A percentile compares a stretch with the other conserved stretches of the same genome.
phyloP scores from a whole-genome alignment of 768 basidiomycete genomes.

The Mycena kentingensis region DNA sequence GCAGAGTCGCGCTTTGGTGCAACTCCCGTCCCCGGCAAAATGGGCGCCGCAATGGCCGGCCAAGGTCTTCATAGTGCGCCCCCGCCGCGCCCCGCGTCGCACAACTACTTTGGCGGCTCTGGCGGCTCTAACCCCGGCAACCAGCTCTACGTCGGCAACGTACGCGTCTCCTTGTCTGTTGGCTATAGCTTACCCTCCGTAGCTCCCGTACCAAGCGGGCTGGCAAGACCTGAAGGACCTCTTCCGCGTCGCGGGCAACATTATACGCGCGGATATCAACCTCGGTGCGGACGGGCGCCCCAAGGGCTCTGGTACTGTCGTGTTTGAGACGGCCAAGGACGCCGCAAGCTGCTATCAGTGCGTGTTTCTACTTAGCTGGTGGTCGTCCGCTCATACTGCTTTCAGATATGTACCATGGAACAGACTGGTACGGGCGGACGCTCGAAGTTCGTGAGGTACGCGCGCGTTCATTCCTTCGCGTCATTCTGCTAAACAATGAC shows the following conservation, averaged over 20 bases:
- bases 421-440: slow-evolving; percentile 94
- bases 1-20: slow-evolving; percentile 94
- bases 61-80: slow-evolving; percentile 78
- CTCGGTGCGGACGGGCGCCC: slow-evolving; percentile 91
- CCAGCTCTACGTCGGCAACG: slow-evolving; percentile 92
- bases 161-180: slow-evolving; percentile 30
- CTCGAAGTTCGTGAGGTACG: slow-evolving; percentile 94
- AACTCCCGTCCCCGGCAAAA: slow-evolving; percentile 93
- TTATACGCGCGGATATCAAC: slow-evolving; percentile 94
- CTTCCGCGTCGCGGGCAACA: slow-evolving; percentile 93
- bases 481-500: too few relatives aligned
- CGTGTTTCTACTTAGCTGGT: slow-evolving; percentile 31
- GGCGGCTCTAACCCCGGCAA: slow-evolving; percentile 68
- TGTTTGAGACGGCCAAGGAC: slow-evolving; percentile 89
- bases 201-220: slow-evolving; percentile 96
- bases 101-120: slow-evolving; percentile 61
- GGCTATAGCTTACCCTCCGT: slow-evolving; percentile 5
- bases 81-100: slow-evolving; percentile 80
- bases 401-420: slow-evolving; percentile 93
- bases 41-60: slow-evolving; percentile 96
- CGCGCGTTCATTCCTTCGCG: slow-evolving; percentile 10
- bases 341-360: slow-evolving; percentile 91
- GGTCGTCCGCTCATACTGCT: slow-evolving; percentile 12
- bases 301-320: slow-evolving; percentile 96
- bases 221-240: slow-evolving; percentile 99